Evolutionary conservation across 257 asterid species (phyloP), one percentile per base, ranked within the genome.

Genomic region (Perilla frutescens): DNA sequence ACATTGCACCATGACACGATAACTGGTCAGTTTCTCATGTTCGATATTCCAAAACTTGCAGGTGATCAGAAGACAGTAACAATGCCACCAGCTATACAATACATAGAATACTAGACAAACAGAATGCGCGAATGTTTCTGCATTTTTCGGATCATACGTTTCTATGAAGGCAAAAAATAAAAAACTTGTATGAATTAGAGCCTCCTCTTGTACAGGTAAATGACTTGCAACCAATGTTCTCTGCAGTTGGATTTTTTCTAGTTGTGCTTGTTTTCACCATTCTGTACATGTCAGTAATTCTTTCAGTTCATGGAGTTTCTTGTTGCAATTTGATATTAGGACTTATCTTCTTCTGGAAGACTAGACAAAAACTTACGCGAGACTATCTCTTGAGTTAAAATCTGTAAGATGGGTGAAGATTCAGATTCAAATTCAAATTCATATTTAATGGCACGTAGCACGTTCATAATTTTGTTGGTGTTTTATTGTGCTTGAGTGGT

Each of bases 71-170:
- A 70, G 88, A 84, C 91, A 3, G 80, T 76, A 70, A 82, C 80
- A 45, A 73, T 76, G 60, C 90, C 98, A 47, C 98, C 96, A n/a
- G 31, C 82, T 62, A 75, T 83, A 71, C 98, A 92, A 62, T 85
- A 85, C 83, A 90, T 92, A 85, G 96, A 92, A 85, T 83, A 90
- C 61, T 90, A 71, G 79, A 69, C 32, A 10, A 6, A 48, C 37
- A 40, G 37, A 44, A 43, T 40, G 67, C 34, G 56, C 51, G 67
- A 70, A 41, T 29, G 12, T 64, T 74, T 37, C 68, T 67, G 55
- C 39, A 55, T 31, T 68, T 41, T 15, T 60, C 50, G 59, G 72
- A 62, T 36, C 39, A 8, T 49, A 10, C 77, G 77, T 65, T 66
- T 66, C 65, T 68, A 13, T 59, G 66, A 61, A 61, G 34, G 12